A percentile compares a stretch with the other conserved stretches of the same genome.
phyloP scores from a whole-genome alignment of 768 basidiomycete species.

The Mycena epipterygia region DNA sequence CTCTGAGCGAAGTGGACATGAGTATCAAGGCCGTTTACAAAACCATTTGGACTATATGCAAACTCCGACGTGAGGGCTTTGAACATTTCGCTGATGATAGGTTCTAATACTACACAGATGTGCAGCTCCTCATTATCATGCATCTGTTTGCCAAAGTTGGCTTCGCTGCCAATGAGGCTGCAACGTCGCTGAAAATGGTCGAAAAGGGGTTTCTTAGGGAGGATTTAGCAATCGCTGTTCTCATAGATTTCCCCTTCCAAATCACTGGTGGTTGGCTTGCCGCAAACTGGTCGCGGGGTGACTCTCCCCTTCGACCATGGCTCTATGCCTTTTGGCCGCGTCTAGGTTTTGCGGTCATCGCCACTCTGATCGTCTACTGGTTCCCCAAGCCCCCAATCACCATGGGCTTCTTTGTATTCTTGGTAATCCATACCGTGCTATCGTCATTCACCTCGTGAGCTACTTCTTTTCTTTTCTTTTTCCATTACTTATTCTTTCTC shows the following conservation, averaged over 20 bases:
- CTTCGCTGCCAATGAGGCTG: slow-evolving; percentile 94
- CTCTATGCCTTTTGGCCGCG: slow-evolving; percentile 92
- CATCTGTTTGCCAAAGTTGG: slow-evolving; percentile 95
- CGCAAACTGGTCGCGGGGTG: slow-evolving; percentile 90
- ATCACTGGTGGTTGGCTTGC: slow-evolving; percentile 95
- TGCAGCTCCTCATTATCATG: slow-evolving; percentile 88
- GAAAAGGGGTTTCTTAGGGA: slow-evolving; percentile 97
- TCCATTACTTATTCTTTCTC: neutral
- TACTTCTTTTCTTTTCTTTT: neutral
- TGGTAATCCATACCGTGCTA: slow-evolving; percentile 86
- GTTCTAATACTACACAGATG: slow-evolving; percentile 66
- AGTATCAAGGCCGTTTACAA: slow-evolving; percentile 92
- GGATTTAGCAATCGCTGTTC: slow-evolving; percentile 94
- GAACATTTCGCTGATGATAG: neutral
- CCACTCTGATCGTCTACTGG: slow-evolving; percentile 83
- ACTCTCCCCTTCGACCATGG: slow-evolving; percentile 88
- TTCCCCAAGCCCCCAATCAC: slow-evolving; percentile 87
- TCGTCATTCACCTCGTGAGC: slow-evolving; percentile 89
- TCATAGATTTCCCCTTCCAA: slow-evolving; percentile 98
- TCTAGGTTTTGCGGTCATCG: slow-evolving; percentile 76
- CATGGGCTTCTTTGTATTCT: slow-evolving; percentile 81
- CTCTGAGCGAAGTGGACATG: slow-evolving; percentile 84
- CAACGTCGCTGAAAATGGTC: slow-evolving; percentile 92
- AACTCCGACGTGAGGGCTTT: slow-evolving; percentile 80
- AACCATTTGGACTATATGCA: slow-evolving; percentile 95